Evolutionary conservation across 2,329 filamentous ascomycete genomes (phyloP), one percentile per base, ranked within the genome.

Genomic region (Sclerotinia glacialis): DNA sequence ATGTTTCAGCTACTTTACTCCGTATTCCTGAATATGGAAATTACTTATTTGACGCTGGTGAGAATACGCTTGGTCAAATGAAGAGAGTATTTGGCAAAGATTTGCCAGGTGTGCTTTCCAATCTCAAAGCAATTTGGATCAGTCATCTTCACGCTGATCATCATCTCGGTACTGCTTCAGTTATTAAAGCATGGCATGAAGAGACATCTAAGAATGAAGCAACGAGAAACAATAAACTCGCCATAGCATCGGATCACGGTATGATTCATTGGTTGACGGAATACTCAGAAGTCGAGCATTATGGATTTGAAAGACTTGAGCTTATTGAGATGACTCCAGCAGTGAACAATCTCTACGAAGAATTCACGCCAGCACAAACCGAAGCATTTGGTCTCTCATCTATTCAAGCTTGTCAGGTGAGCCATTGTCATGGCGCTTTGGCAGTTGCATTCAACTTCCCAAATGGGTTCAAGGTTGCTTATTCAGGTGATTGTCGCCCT

Each of bases 71-170:
- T 11, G 94, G 94, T 14, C 93, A 97, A 76, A 80, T 99, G 49
- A 86, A 86, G 67, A 89, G 95, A 61, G 82, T 91, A 0, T 94
- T 90, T 73, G 83, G 84, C 7, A 82, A 86, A 5, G 84, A 91
- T 70, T 80, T 94, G 4, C 81, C 81, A 37, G 82, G 88, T n/a
- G 83, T 97, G 16, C 80, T 99, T n/a, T 83, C 82, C 67, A 88
- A 96, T 69, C 82, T 99, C 53, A 89, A 88, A 64, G 86, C 87
- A 71, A 89, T 99, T 69, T 96, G 92, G 87, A 95, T 99, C 78
- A 96, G 92, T 77, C 95, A 99, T 79, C 82, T 96, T 69, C 95
- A 99, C 78, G 95, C 95, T 5, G 95, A 99, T 79, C 95, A 99
- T 78, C 95, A 98, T 75, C 84, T 99, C 26, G 95, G 95, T 37